Conservation (phyloP, 306 rosid species). For the Cucumis hystrix region DNA sequence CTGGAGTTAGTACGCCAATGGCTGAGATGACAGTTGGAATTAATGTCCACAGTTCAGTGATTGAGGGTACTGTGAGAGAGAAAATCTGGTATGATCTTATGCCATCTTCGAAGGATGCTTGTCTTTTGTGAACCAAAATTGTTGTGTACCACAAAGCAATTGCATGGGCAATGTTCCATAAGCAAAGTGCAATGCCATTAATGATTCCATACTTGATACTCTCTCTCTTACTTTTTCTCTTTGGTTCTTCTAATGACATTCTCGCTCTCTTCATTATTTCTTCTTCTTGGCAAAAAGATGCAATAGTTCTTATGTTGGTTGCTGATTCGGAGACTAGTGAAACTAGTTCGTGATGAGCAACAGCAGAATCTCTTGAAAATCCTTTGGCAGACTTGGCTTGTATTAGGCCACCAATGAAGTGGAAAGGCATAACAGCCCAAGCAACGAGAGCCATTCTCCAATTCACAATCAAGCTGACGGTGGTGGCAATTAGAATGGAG, state of each 20-base stretch:
- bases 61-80: conserved; percentile 89
- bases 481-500: conserved; percentile 75
- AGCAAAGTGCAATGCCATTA: conserved; percentile 70
- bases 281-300: conserved; percentile 81
- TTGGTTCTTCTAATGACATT: conserved; percentile 46
- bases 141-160: conserved; percentile 87
- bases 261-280: conserved; percentile 47
- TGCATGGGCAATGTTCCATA: conserved; percentile 92
- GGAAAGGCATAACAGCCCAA: conserved; percentile 98
- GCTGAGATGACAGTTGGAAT: conserved; percentile 81
- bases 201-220: conserved; percentile 64
- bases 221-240: conserved; percentile 43
- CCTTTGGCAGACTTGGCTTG: conserved; percentile 92
- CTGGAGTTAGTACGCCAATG: conserved; percentile 56
- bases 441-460: conserved; percentile 93
- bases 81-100: conserved; percentile 84
- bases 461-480: conserved; percentile 51
- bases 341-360: conserved; percentile 56
- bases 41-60: conserved; percentile 77
- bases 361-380: conserved; percentile 63
- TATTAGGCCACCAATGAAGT: conserved; percentile 84
- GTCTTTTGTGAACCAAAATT: conserved; percentile 40
- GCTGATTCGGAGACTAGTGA: conserved; percentile 69
- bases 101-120: conserved; percentile 50
- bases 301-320: conserved; percentile 69